Conservation (phyloP, 495 filamentous ascomycete species). For the Hypoxylon perforatum region DNA sequence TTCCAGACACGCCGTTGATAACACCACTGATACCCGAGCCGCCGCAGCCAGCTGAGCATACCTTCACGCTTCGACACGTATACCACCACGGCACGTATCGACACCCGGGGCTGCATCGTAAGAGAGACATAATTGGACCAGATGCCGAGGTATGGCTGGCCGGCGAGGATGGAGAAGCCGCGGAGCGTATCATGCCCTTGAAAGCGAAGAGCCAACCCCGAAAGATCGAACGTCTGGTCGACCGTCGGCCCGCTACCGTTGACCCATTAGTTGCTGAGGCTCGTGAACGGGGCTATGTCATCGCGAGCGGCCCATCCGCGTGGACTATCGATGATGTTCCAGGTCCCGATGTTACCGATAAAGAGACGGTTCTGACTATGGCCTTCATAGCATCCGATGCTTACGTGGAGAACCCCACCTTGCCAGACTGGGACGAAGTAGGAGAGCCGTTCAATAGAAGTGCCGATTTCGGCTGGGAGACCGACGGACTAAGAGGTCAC, state of each 20-base stretch:
- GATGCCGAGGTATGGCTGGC: constrained; percentile 71
- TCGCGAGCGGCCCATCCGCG: constrained; percentile 70
- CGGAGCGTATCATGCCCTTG: constrained; percentile 59
- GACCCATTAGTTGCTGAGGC: constrained; percentile 79
- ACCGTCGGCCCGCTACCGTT: constrained; percentile 78
- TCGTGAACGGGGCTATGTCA: constrained; percentile 68
- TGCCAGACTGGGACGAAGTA: constrained; percentile 86
- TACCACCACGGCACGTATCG: constrained; percentile 85
- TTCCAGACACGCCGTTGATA: constrained; percentile 46
- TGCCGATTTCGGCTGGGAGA: constrained; percentile 87
- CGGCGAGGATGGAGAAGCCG: constrained; percentile 69
- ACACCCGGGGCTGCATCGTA: constrained; percentile 78
- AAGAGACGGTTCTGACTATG: constrained; percentile 82
- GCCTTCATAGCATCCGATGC: constrained; percentile 89
- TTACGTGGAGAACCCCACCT: constrained; percentile 77
- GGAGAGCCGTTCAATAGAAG: constrained; percentile 84
- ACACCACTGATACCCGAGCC: constrained; percentile 54
- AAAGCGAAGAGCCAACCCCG: constrained; percentile 67
- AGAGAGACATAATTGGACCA: constrained; percentile 72
- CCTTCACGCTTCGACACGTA: constrained; percentile 82
- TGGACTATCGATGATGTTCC: constrained; percentile 86
- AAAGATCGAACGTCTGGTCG: constrained; percentile 81
- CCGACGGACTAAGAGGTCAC: constrained; percentile 89
- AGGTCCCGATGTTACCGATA: constrained; percentile 87
- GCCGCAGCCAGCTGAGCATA: constrained; percentile 56